Evolutionary conservation across 164 flowering plant species (phyloP), one percentile per base, ranked within the genome.

Genomic region (Aristolochia contorta): DNA sequence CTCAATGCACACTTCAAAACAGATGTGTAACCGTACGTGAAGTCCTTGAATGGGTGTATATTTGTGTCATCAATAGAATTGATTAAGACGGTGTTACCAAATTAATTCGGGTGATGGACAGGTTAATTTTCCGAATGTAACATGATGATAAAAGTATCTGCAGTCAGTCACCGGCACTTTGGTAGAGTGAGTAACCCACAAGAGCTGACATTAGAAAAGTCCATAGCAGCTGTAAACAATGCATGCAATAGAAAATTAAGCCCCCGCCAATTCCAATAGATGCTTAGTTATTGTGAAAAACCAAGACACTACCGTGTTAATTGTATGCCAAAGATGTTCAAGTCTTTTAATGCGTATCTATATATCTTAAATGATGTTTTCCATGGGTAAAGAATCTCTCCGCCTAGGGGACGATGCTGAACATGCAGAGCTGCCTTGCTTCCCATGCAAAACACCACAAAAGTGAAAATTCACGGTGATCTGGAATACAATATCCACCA

Each of bases 161-260:
- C 23, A 22, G 66, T 33, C 54, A 54, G 61, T 73, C 68, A 83
- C 16, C 70, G 84, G 20, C 84, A 90, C 89, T 77, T 65, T 89
- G 97, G 76, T 90, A 94, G 57, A 94, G 91, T 0, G 99, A 90
- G 74, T 94, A 91, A 20, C 97, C 97, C 68, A 94, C 82, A 66
- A 94, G 80, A 14, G 99, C 96, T 27, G 99, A 94, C 96, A 94
- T 85, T 32, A 90, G 56, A 77, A 91, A 88, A 21, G 97, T 94
- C 97, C 99, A 94, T 9, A 94, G 74, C 24, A 94, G 93, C 99
- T 94, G 82, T 59, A 58, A 54, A 20, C 59, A 16, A 3, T 30
- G 22, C 16, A 49, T 20, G 53, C 16, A 49, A 49, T 18, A 13
- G 22, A 49, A 20, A 49, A 18, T 49, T 49, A 16, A 20, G 7